Conservation (phyloP, 2,329 filamentous ascomycete species). For the Monilinia polystroma region DNA sequence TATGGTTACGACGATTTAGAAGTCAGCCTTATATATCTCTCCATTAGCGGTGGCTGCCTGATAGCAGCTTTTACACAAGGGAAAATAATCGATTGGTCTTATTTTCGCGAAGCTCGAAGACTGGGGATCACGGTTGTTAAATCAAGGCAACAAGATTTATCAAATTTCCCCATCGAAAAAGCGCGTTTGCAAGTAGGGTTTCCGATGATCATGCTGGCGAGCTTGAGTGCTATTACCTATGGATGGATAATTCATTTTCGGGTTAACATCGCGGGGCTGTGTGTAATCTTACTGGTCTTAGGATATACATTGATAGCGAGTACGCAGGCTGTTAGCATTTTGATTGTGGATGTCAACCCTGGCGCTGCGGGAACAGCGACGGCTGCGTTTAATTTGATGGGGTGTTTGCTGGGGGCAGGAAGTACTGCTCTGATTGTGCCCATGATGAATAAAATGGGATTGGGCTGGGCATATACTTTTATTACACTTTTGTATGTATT, state of each 20-base stretch:
- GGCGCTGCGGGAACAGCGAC: slow-evolving; percentile 53
- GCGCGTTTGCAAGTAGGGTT: slow-evolving; percentile 51
- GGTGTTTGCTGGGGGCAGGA: slow-evolving; percentile 55
- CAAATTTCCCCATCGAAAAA: slow-evolving; percentile 52
- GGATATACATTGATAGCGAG: slow-evolving; percentile 54
- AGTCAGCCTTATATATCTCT: slow-evolving; percentile 37
- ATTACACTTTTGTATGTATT: slow-evolving; percentile 46
- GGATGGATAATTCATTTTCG: slow-evolving; percentile 51
- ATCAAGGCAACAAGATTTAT: slow-evolving; percentile 51
- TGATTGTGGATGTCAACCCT: slow-evolving; percentile 58
- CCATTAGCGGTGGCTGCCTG: slow-evolving; percentile 48
- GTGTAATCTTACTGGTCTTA: slow-evolving; percentile 48
- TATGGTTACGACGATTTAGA: slow-evolving; percentile 31
- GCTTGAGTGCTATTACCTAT: slow-evolving; percentile 49
- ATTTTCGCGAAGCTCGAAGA: slow-evolving; percentile 56
- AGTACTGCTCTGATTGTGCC: slow-evolving; percentile 53
- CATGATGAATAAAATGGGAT: slow-evolving; percentile 51
- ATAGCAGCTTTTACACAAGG: slow-evolving; percentile 53
- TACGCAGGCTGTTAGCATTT: slow-evolving; percentile 50
- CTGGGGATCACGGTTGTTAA: slow-evolving; percentile 54
- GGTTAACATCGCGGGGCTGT: slow-evolving; percentile 48
- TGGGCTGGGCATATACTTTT: slow-evolving; percentile 53
- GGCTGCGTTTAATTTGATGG: slow-evolving; percentile 55
- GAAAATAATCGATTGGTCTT: slow-evolving; percentile 60
- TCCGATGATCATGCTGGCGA: slow-evolving; percentile 52